Evolutionary conservation across 2,329 filamentous ascomycete species (phyloP), one percentile per base, ranked within the genome.

Genomic region (Arthrobotrys sinensis): DNA sequence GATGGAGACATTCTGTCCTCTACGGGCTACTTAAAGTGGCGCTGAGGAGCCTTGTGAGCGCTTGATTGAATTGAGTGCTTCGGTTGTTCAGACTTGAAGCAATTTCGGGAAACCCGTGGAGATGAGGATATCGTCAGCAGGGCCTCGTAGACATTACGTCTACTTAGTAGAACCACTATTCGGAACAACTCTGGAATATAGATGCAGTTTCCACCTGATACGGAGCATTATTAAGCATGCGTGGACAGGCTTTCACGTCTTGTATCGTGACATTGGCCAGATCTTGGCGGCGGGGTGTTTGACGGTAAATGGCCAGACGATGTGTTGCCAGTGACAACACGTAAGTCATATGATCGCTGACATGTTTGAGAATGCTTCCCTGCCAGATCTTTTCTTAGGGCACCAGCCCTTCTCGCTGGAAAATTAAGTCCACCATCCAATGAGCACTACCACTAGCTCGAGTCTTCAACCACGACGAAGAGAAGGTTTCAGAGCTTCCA

Each of bases 61-160:
- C 5, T 21, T 38, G 55, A 40, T 43, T 24, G 16, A 14, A 43
- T 28, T n/a, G 36, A 60, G 19, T 24, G 36, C 4, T 57, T 32
- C 52, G 52, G 32, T 16, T 57, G 52, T 57, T 57, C 32, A 12
- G 8, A 40, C 52, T 32, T 11, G 19, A 60, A 60, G 36, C 28
- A 60, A 60, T 60, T 60, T 60, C 11, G 36, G 38, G 34, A 45
- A 43, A 32, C 19, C 46, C 48, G 34, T 50, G 46, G 36, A 38
- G 40, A 55, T 34, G 21, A 64, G 57, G 40, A 45, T 32, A 62
- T 70, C 66, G 53, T 72, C 57, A 72, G 57, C 65, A 19, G 38
- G 24, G 24, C 57, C 19, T 60, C 68, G 57, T 65, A 62, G 57
- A 65, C 43, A 52, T 72, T 65, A 72, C 68, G 67, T 71, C 43